Base-by-base conservation (phyloP, 2,329 filamentous ascomycete species). In the Raffaelea ambrosiae region DNA sequence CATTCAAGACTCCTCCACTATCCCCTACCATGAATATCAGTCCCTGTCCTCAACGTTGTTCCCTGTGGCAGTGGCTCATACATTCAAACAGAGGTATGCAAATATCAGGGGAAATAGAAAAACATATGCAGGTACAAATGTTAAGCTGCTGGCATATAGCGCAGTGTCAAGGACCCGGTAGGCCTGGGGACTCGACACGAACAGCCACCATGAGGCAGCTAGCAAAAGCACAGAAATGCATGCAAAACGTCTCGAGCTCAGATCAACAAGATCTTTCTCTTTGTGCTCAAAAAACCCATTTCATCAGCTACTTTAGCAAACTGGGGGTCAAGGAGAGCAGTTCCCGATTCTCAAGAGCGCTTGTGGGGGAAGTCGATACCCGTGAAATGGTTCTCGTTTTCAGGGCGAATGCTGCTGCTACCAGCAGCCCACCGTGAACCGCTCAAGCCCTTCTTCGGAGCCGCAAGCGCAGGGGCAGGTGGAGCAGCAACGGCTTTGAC, bases 371-470 rank as follows among this genome's bases (percentile, higher is more conserved):
- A 29, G 26, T 23, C 13, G 39, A 20, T 8, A 48, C 50, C 50
- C 36, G 41, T 52, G 22, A 52, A 50, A 13, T 29, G 43, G 36
- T 39, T 44, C 13, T 22, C 26, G 31, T 46, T 48, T 8, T 42
- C 38, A 9, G 39, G 16, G 7, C 35, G 26, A 10, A 35, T 19
- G 16, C 5, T 31, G 20, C 18, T 21, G n/a, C 21, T 4, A 2
- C 40, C n/a, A 19, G 46, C 43, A 7, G 51, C 51, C 51, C 51
- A 53, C 23, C 44, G 43, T 3, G 51, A 53, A 19, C 47, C 43
- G 4, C 33, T 11, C 19, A 51, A 18, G 3, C 50, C 50, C 22
- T 44, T 46, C 23, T 43, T 35, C 9, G 18, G 20, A 23, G 39
- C 20, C 7, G 8, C 39, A 40, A 29, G 7, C 7, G 26, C 26